phyloP scores from a whole-genome alignment of 106 monocot genomes.

The Dactylorhiza incarnata region DNA sequence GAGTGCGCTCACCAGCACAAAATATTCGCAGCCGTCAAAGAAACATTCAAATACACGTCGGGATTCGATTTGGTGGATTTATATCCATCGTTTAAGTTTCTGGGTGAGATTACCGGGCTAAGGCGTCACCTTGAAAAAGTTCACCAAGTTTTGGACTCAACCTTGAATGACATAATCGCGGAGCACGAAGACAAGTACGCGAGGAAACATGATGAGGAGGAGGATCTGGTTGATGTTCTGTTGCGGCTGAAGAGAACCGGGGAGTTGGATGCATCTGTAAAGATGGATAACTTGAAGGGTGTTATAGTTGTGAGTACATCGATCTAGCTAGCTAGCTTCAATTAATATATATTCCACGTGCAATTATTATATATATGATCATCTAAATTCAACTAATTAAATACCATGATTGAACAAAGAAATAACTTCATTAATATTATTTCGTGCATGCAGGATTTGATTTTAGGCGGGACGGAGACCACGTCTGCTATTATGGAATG shows the following conservation, averaged over 20 bases:
- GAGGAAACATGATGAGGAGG: background rate
- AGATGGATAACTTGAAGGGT: background rate
- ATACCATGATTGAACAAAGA: no score
- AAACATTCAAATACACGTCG: background rate
- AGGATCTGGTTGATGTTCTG: background rate
- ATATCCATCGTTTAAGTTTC: slow-evolving; percentile 26
- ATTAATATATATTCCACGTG: no score
- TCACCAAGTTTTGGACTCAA: slow-evolving; percentile 3
- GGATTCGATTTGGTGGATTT: slow-evolving; percentile 25
- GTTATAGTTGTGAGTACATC: no score
- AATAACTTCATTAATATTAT: background rate
- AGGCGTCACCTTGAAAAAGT: slow-evolving; percentile 2
- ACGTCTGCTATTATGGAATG: background rate
- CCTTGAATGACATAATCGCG: slow-evolving; percentile 19
- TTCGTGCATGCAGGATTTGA: background rate
- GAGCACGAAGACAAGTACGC: slow-evolving; percentile 3
- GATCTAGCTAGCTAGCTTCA: no score
- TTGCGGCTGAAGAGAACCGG: background rate
- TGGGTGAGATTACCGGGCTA: slow-evolving; percentile 6
- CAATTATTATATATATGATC: no score
- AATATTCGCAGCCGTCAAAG: slow-evolving; percentile 3
- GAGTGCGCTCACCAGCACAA: background rate
- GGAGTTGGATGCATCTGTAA: background rate
- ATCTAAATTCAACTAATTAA: no score
- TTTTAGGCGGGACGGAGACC: background rate